Evolutionary conservation across 2,329 filamentous ascomycete genomes (phyloP).

Genomic region (Gnomoniopsis sp.): DNA sequence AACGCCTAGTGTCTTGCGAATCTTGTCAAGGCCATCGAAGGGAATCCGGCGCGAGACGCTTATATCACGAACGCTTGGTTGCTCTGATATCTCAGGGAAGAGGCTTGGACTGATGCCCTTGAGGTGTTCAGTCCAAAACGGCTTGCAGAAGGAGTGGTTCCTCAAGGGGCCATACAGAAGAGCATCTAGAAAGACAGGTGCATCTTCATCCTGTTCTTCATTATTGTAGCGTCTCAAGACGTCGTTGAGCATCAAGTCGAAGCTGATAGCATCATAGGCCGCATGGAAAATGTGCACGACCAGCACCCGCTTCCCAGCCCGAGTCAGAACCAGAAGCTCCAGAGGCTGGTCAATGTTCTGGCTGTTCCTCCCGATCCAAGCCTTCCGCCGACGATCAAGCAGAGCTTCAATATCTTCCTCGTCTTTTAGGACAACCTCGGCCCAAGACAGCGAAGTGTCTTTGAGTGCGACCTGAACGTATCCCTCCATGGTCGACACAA

Average conservation of each 20-base stretch:
- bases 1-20: conserved; percentile 60
- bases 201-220: conserved; percentile 23
- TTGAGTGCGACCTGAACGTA: conserved; percentile 69
- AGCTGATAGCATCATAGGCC: conserved; percentile 80
- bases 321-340: conserved; percentile 41
- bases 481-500: conserved; percentile 70
- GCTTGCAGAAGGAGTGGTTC: conserved; percentile 34
- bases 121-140: conserved; percentile 68
- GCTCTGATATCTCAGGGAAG: conserved; percentile 16
- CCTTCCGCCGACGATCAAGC: conserved; percentile 33
- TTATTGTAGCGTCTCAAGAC: conserved; percentile 37
- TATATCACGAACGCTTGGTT: conserved; percentile 18
- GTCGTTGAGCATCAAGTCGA: conserved; percentile 62
- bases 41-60: conserved; percentile 28
- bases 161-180: conserved; percentile 67
- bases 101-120: conserved; percentile 26
- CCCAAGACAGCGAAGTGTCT: conserved; percentile 40
- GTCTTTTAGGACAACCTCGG: conserved; percentile 27
- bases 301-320: conserved; percentile 36
- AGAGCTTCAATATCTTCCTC: conserved; percentile 29
- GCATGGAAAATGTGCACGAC: conserved; percentile 76
- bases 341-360: conserved; percentile 48
- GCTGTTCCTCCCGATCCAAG: conserved; percentile 55
- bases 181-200: conserved; percentile 61
- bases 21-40: conserved; percentile 42